Evolutionary conservation across 176 grass and related monocot species (phyloP).

Genomic region (Carex pumila): DNA sequence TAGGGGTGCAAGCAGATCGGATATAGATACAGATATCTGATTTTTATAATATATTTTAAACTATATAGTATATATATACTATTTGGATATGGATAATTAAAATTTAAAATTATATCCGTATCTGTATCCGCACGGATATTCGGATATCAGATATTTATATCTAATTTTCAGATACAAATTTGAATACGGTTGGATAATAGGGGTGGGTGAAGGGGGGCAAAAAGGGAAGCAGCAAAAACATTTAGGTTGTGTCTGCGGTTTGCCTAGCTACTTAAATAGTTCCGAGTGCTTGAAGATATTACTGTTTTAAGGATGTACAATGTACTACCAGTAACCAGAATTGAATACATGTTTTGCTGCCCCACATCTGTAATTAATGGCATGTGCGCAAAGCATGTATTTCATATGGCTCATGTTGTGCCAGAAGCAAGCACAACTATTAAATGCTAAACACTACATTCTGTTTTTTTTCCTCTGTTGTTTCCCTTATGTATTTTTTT

Average conservation of each 20-base stretch:
- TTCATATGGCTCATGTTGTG: slow-evolving; percentile 11
- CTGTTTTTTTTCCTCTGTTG: not conserved
- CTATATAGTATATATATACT: too few species aligned
- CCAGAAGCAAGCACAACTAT: slow-evolving; percentile 1
- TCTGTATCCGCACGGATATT: too few species aligned
- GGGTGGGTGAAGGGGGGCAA: not conserved
- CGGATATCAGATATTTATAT: too few species aligned
- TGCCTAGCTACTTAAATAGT: not conserved
- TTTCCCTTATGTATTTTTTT: not conserved
- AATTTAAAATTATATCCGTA: too few species aligned
- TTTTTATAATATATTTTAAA: too few species aligned
- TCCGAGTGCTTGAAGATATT: not conserved
- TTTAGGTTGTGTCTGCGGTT: not conserved
- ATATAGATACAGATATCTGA: too few species aligned
- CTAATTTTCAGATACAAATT: too few species aligned
- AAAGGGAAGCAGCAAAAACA: not conserved
- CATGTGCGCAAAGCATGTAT: not conserved
- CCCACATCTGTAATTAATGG: slow-evolving; percentile 5
- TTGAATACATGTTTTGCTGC: slow-evolving; percentile 1
- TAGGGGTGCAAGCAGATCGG: too few species aligned
- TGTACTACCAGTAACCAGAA: slow-evolving; percentile 1
- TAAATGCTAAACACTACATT: slow-evolving; percentile 10
- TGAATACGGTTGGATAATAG: not conserved
- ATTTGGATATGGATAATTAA: too few species aligned
- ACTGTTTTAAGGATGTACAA: not conserved